phyloP scores from a whole-genome alignment of 1,284 basidiomycete species.

The Malassezia restricta region DNA sequence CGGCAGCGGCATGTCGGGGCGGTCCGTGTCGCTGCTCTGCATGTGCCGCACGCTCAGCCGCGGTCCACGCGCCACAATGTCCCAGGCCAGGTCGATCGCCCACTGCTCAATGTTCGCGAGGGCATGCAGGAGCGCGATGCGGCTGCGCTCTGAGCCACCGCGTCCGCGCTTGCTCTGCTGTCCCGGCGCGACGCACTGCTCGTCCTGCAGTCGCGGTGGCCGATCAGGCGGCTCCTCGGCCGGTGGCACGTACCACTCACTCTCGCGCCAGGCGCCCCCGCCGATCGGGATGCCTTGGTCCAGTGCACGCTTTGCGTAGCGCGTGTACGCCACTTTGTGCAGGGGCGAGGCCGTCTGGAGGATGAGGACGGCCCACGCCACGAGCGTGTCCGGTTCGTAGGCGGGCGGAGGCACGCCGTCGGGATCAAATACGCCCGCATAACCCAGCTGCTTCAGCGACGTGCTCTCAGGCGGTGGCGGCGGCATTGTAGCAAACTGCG shows the following conservation, averaged over 20 bases:
- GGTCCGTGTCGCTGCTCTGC: neutral
- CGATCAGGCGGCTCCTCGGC: conserved; percentile 54
- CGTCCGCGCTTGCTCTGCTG: conserved; percentile 55
- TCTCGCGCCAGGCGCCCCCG: conserved; percentile 26
- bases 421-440: conserved; percentile 18
- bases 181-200: conserved; percentile 56
- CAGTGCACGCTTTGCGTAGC: conserved; percentile 59
- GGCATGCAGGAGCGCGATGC: conserved; percentile 65
- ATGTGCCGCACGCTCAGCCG: conserved; percentile 23
- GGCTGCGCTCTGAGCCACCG: conserved; percentile 54
- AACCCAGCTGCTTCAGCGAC: conserved; percentile 12
- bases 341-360: conserved; percentile 60
- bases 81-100: conserved; percentile 52
- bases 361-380: conserved; percentile 64
- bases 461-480: conserved; percentile 26
- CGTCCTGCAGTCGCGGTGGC: conserved; percentile 52
- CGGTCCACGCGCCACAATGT: conserved; percentile 58
- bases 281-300: conserved; percentile 61
- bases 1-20: conserved; percentile 23
- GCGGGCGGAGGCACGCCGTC: conserved; percentile 16
- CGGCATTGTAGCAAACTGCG: neutral
- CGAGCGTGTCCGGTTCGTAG: conserved; percentile 50
- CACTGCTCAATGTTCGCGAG: conserved; percentile 83
- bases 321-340: conserved; percentile 61
- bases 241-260: conserved; percentile 19